Evolutionary conservation across 768 basidiomycete species (phyloP).

Genomic region (Russula virescens): DNA sequence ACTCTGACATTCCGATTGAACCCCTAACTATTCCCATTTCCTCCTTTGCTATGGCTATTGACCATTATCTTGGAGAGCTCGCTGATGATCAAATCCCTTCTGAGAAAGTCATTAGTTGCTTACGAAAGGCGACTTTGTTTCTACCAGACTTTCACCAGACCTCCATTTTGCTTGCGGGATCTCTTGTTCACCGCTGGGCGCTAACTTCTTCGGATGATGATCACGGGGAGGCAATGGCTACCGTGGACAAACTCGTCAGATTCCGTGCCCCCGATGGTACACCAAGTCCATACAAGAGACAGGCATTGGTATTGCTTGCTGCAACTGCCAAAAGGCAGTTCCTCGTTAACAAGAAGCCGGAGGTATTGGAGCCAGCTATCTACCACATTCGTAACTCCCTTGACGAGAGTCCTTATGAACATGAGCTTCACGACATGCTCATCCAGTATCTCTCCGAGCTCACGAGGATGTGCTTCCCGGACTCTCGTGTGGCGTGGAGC

Average conservation of each 20-base stretch:
- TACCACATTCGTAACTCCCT: background rate
- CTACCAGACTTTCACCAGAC: background rate
- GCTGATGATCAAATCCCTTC: too few relatives aligned
- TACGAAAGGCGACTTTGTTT: background rate
- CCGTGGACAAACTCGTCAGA: background rate
- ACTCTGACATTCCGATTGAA: too few relatives aligned
- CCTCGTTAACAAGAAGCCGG: background rate
- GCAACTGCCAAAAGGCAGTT: background rate
- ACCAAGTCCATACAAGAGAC: background rate
- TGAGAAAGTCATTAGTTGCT: background rate
- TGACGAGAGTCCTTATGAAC: background rate
- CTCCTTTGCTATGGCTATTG: too few relatives aligned
- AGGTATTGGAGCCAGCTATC: background rate
- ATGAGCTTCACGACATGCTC: background rate
- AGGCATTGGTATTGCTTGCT: background rate
- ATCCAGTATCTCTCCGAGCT: too few relatives aligned
- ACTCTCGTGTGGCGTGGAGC: background rate
- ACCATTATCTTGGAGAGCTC: too few relatives aligned
- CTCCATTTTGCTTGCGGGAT: background rate
- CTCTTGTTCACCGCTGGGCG: background rate
- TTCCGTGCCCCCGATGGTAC: background rate
- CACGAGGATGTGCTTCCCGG: background rate
- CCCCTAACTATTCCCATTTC: too few relatives aligned
- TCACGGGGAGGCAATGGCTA: background rate
- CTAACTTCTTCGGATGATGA: background rate